A percentile compares a stretch with the other conserved stretches of the same genome.
Evolutionary conservation across 1,284 basidiomycete genomes (phyloP).

Genomic region (Moniliophthora roreri): DNA sequence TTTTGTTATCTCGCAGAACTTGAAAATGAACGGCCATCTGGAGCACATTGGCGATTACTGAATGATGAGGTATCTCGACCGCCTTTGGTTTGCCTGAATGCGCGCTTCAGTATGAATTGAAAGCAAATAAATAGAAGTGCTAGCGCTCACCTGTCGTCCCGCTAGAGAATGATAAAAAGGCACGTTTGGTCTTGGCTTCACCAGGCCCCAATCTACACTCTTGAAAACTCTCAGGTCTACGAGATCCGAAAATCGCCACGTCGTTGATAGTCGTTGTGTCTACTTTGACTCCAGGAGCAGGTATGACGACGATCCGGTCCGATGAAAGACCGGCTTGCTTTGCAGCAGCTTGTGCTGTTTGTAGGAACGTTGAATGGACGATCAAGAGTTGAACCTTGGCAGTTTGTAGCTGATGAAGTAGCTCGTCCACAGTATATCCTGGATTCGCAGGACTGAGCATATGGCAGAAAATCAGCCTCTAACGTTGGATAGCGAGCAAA

Average conservation of each 20-base stretch:
- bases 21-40: conserved; percentile 56
- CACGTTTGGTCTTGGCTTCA: conserved; percentile 67
- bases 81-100: conserved; percentile 72
- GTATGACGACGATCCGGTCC: conserved; percentile 56
- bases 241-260: conserved; percentile 53
- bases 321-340: conserved; percentile 49
- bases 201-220: conserved; percentile 55
- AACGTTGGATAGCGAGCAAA: conserved; percentile 1
- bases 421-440: conserved; percentile 65
- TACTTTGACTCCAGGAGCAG: conserved; percentile 24
- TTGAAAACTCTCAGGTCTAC: conserved; percentile 40
- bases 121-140: no score
- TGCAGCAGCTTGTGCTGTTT: conserved; percentile 57
- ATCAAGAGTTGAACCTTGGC: conserved; percentile 60
- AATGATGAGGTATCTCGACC: conserved; percentile 67
- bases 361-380: conserved; percentile 58
- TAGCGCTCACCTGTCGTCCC: conserved; percentile 82
- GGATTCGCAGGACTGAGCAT: conserved; percentile 60
- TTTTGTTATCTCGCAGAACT: no score
- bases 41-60: conserved; percentile 65
- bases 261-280: conserved; percentile 44
- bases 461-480: conserved; percentile 3
- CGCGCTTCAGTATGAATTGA: background rate
- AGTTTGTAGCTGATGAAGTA: conserved; percentile 60
- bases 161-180: conserved; percentile 77